phyloP scores from a whole-genome alignment of 495 filamentous ascomycete species.

The Evansstolkia leycettana region DNA sequence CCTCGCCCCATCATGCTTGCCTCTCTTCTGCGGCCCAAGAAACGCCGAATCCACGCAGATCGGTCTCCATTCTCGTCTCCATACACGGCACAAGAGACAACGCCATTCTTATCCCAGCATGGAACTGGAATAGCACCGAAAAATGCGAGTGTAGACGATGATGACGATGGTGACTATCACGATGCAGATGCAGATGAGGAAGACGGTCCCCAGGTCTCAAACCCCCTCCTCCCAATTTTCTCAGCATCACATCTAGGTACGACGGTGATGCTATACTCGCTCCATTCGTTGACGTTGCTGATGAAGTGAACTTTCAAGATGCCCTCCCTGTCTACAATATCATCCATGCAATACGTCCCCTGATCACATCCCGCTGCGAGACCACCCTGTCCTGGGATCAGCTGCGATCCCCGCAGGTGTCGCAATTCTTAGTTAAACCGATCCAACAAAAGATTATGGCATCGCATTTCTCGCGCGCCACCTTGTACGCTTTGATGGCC shows the following conservation, averaged over 20 bases:
- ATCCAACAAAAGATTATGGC: conserved; percentile 70
- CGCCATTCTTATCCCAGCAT: conserved; percentile 19
- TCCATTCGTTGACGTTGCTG: too few species aligned
- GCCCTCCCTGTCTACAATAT: conserved; percentile 77
- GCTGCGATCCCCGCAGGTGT: conserved; percentile 84
- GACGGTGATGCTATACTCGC: too few species aligned
- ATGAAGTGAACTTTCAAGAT: conserved; percentile 31
- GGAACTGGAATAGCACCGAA: conserved; percentile 25
- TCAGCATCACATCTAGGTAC: conserved; percentile 68
- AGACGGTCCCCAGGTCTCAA: conserved; percentile 43
- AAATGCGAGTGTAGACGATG: conserved; percentile 25
- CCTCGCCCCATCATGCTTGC: conserved; percentile 32
- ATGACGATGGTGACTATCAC: conserved; percentile 44
- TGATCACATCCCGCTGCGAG: conserved; percentile 73
- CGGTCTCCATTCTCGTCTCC: conserved; percentile 39
- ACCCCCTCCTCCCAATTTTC: conserved; percentile 69
- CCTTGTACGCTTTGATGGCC: conserved; percentile 78
- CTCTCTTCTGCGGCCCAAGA: conserved; percentile 35
- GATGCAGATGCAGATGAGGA: conserved; percentile 35
- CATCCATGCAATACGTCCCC: conserved; percentile 73
- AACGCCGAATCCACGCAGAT: conserved; percentile 21
- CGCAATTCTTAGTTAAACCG: conserved; percentile 88
- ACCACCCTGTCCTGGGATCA: conserved; percentile 94
- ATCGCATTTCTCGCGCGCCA: conserved; percentile 72
- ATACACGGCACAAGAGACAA: conserved; percentile 18